Conservation (phyloP, 2,329 filamentous ascomycete species). For the Lasiodiplodia theobromae region DNA sequence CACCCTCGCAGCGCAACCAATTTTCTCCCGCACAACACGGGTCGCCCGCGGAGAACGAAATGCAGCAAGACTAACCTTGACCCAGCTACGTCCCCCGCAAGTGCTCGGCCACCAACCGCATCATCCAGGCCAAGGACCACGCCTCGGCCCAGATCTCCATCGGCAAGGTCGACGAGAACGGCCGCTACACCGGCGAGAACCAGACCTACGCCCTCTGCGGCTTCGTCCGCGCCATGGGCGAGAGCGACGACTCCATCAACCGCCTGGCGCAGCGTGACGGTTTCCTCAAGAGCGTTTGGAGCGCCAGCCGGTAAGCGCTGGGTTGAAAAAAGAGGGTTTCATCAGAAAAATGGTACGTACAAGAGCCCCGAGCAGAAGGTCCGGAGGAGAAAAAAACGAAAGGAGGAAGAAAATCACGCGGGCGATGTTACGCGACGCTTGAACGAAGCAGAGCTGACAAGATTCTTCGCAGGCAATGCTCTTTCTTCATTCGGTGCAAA, state of each 20-base stretch:
- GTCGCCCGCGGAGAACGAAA: background rate
- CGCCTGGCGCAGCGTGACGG: slow-evolving; percentile 94
- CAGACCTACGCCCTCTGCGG: slow-evolving; percentile 97
- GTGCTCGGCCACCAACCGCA: slow-evolving; percentile 98
- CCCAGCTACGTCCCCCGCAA: slow-evolving; percentile 95
- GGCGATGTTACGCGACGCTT: background rate
- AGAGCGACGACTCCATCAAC: slow-evolving; percentile 97
- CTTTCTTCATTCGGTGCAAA: slow-evolving; percentile 28
- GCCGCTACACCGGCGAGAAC: slow-evolving; percentile 95
- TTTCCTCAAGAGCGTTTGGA: slow-evolving; percentile 97
- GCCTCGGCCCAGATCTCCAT: slow-evolving; percentile 96
- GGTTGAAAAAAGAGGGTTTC: slow-evolving; percentile 15
- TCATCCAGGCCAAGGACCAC: slow-evolving; percentile 99
- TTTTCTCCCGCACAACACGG: background rate
- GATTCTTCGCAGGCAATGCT: slow-evolving; percentile 25
- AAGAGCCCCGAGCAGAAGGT: background rate
- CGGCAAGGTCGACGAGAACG: slow-evolving; percentile 99
- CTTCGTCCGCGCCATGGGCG: slow-evolving; percentile 96
- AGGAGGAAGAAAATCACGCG: background rate
- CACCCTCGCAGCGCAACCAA: background rate
- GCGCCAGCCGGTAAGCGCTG: slow-evolving; percentile 64
- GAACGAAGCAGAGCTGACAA: background rate
- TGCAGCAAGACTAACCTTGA: slow-evolving; percentile 25
- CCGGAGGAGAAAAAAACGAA: background rate
- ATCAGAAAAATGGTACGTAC: slow-evolving; percentile 29